Percentiles rank a stretch among this genome's conserved stretches.
Conservation (phyloP, 192 early-diverging fungal species). For the Kickxella alabastrina region DNA sequence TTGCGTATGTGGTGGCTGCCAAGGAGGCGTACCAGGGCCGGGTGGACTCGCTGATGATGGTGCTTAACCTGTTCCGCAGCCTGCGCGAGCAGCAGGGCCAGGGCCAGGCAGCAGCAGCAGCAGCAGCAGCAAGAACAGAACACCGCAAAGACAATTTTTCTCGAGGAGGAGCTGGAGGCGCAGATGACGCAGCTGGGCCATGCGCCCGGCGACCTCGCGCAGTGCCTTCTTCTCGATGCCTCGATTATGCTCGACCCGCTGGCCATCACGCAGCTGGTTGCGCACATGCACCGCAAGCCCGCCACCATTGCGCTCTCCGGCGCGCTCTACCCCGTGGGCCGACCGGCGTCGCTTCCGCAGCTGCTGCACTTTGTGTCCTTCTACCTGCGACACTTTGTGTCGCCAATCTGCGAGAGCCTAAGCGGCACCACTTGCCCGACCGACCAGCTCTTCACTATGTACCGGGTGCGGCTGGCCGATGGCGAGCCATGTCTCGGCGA, state of each 20-base stretch:
- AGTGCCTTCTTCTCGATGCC: slow-evolving; percentile 35
- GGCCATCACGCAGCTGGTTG: slow-evolving; percentile 47
- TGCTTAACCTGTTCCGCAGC: slow-evolving; percentile 46
- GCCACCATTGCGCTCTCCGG: slow-evolving; percentile 33
- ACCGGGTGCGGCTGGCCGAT: slow-evolving; percentile 35
- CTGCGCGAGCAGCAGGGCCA: neutral
- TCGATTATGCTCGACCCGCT: slow-evolving; percentile 40
- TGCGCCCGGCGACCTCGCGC: slow-evolving; percentile 16
- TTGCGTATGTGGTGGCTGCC: slow-evolving; percentile 90
- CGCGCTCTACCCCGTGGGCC: slow-evolving; percentile 38
- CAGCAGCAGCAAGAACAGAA: slow-evolving; percentile 2
- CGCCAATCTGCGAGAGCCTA: slow-evolving; percentile 47
- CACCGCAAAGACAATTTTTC: slow-evolving; percentile 26
- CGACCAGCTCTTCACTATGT: slow-evolving; percentile 48
- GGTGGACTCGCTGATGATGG: slow-evolving; percentile 51
- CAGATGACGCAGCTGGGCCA: slow-evolving; percentile 33
- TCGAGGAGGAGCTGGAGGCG: slow-evolving; percentile 48
- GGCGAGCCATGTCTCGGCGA: slow-evolving; percentile 39
- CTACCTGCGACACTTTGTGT: slow-evolving; percentile 45
- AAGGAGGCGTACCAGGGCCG: slow-evolving; percentile 57
- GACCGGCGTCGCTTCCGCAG: slow-evolving; percentile 31
- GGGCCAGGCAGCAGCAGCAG: slow-evolving; percentile 5
- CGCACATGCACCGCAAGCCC: slow-evolving; percentile 34
- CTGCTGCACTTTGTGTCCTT: slow-evolving; percentile 36
- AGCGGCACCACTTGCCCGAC: slow-evolving; percentile 27